phyloP scores from a whole-genome alignment of 2,329 filamentous ascomycete genomes.

The Fonsecaea monophora region DNA sequence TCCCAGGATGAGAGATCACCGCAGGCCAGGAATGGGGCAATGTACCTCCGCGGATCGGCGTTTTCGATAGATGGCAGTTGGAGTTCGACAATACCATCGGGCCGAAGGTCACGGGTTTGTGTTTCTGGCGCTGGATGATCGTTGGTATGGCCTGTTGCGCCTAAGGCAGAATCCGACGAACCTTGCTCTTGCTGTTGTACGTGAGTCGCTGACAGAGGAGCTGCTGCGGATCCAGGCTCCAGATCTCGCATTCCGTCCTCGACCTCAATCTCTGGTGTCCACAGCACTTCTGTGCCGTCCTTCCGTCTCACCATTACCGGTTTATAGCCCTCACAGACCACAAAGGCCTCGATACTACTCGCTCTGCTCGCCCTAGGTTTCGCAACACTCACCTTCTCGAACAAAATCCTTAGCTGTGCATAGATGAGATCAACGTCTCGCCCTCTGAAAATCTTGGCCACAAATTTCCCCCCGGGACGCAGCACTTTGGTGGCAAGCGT shows the following conservation, averaged over 20 bases:
- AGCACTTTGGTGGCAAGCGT: conserved; percentile 93
- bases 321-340: conserved; percentile 92
- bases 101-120: conserved; percentile 43
- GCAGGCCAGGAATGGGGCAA: conserved; percentile 95
- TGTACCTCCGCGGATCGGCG: conserved; percentile 65
- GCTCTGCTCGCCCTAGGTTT: conserved; percentile 95
- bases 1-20: conserved; percentile 94
- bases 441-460: conserved; percentile 96
- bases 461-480: conserved; percentile 90
- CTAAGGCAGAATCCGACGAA: not conserved
- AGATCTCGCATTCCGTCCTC: conserved; percentile 37
- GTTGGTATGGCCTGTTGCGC: not conserved
- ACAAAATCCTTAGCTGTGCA: conserved; percentile 90
- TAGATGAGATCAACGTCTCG: conserved; percentile 96
- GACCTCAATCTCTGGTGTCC: conserved; percentile 45
- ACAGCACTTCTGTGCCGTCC: conserved; percentile 25
- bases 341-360: conserved; percentile 94
- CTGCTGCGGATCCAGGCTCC: conserved; percentile 35
- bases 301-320: conserved; percentile 53
- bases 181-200: not conserved
- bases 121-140: not conserved
- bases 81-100: conserved; percentile 45
- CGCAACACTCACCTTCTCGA: conserved; percentile 83
- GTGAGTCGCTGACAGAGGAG: not conserved
- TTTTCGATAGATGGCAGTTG: conserved; percentile 51